Base-by-base conservation (phyloP, 352 stramenopile genomes). In the Plasmopara halstedii region DNA sequence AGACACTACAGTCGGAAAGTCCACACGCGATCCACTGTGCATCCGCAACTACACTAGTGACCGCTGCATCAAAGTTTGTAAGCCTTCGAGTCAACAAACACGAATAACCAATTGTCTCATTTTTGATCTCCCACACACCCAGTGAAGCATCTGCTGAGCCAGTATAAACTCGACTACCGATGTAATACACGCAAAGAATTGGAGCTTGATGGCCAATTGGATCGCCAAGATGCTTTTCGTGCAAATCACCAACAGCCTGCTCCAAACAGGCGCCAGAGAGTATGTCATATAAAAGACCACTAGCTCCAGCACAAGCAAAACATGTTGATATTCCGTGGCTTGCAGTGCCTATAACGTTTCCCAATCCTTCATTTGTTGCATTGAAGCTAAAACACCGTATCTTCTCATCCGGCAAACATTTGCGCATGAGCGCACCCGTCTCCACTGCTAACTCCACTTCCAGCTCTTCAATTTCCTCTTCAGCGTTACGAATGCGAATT, bases 301-400 rank as follows among this genome's bases (percentile, higher is more conserved):
- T 80, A 20, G 76, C 25, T 5, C 71, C 70, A 7, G 66, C 62
- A 17, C 65, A 65, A 2, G 66, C 74, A 7, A 86, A 62, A 40
- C 72, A 85, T 3, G 71, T 91, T 6, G 62, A 56, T 4, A 86
- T 58, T 11, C 80, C 73, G 23, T 86, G 68, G 33, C 74, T 91
- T 7, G 76, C 71, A 15, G 70, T 80, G 2, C 74, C 80, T 7
- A 91, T 59, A 6, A 87, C 80, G 32, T 84, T 83, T 48, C 83
- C 85, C 26, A 88, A 41, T 14, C 65, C 59, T 43, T 84, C 70
- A 20, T 91, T 88, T 1, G 66, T 76, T 6, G 69, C 62, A 42
- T 78, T 91, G 51, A 91, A 91, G 4, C 61, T 42, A 39, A 88
- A 91, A 29, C 76, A 91, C 0, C 80, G 80, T 10, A 91, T 43